phyloP scores from a whole-genome alignment of 2,329 filamentous ascomycete genomes.

The Fusarium protoensiforme region DNA sequence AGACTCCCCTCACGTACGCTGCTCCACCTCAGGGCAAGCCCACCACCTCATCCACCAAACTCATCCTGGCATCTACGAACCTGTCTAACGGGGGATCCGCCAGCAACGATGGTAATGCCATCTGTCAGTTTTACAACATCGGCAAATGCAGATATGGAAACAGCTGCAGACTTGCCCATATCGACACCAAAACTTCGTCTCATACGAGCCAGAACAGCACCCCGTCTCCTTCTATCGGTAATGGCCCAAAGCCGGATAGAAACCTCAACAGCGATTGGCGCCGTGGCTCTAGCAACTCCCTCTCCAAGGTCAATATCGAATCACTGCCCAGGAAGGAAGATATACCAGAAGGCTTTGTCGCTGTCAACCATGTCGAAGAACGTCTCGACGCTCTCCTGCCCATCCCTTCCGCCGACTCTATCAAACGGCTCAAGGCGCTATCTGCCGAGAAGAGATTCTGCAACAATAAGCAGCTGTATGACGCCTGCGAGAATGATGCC shows the following conservation, averaged over 20 bases:
- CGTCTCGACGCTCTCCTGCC: constrained; percentile 33
- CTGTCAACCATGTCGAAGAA: constrained; percentile 27
- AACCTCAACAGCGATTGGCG: constrained; percentile 9
- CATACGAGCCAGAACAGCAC: constrained; percentile 20
- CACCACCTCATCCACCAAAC: background rate
- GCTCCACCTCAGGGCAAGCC: constrained; percentile 5
- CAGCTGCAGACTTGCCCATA: constrained; percentile 29
- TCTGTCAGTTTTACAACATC: constrained; percentile 31
- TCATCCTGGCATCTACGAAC: background rate
- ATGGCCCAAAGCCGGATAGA: constrained; percentile 12
- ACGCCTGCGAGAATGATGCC: constrained; percentile 22
- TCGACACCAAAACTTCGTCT: constrained; percentile 13
- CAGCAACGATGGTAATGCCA: constrained; percentile 9
- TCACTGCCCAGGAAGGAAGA: constrained; percentile 23
- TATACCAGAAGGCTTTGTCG: constrained; percentile 22
- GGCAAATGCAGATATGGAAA: constrained; percentile 40
- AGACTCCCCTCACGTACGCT: constrained; percentile 44
- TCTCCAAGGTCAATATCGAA: constrained; percentile 16
- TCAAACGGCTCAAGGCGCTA: constrained; percentile 26
- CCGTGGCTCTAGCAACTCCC: background rate
- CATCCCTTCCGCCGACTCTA: background rate
- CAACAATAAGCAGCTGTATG: constrained; percentile 32
- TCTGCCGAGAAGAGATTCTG: constrained; percentile 29
- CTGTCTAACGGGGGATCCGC: background rate
- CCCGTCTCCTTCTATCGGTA: constrained; percentile 10